Percentiles rank a stretch among this genome's conserved stretches.
These are phyloP conservation scores for Dactylorhiza incarnata DNA, from an alignment of 106 monocot genomes.

Conservation along the genomic window DNA sequence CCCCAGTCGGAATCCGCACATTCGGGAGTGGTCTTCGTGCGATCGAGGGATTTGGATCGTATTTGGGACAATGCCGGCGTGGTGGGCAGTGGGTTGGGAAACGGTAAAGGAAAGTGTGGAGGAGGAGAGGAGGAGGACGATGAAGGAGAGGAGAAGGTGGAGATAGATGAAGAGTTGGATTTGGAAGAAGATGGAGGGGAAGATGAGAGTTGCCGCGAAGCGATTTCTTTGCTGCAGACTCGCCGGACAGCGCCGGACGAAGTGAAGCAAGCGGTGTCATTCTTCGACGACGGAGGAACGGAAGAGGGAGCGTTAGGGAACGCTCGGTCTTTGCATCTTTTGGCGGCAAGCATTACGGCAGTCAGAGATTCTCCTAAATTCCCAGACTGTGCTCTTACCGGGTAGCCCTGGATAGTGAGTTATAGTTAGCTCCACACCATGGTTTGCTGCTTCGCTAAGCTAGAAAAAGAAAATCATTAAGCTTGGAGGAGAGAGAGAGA, in stretches of 20 bases:
- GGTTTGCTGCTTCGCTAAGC: conserved; percentile 4
- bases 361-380: not conserved
- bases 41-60: conserved; percentile 37
- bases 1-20: not conserved
- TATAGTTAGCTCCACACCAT: not conserved
- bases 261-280: conserved; percentile 27
- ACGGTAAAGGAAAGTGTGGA: conserved; percentile 35
- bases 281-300: conserved; percentile 59
- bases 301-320: not conserved
- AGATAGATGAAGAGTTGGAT: conserved; percentile 16
- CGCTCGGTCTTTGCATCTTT: not conserved
- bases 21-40: conserved; percentile 15
- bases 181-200: conserved; percentile 15
- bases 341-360: conserved; percentile 5
- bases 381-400: not conserved
- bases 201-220: conserved; percentile 38
- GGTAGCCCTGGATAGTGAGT: not conserved
- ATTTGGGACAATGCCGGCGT: conserved; percentile 15
- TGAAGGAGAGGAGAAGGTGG: conserved; percentile 14
- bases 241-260: conserved; percentile 2
- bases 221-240: conserved; percentile 25
- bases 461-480: not conserved
- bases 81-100: conserved; percentile 14
- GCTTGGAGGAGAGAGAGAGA: not conserved
- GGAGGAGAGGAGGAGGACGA: conserved; percentile 20